Evolutionary conservation across 495 filamentous ascomycete species (phyloP).

Genomic region (Achaetomiella virescens): DNA sequence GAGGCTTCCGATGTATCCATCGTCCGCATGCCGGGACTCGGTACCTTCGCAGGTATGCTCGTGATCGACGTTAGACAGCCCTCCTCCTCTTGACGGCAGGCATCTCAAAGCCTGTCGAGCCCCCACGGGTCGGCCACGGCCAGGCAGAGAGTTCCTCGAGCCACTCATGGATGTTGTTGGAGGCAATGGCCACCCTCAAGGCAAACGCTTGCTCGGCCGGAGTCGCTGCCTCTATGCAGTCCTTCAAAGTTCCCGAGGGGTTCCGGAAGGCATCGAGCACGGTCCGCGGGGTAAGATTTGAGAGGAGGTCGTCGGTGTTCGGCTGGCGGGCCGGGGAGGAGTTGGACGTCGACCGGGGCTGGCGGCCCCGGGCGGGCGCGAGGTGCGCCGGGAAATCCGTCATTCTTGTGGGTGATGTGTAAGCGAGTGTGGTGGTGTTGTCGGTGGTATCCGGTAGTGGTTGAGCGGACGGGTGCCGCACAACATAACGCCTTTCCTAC

Average conservation of each 20-base stretch:
- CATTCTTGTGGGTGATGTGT: slow-evolving; percentile 16
- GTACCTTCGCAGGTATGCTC: neutral
- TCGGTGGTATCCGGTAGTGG: slow-evolving; percentile 1
- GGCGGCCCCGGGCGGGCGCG: slow-evolving; percentile 21
- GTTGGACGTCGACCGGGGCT: slow-evolving; percentile 23
- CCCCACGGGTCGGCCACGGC: slow-evolving; percentile 60
- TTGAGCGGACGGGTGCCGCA: slow-evolving; percentile 12
- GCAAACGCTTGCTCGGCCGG: slow-evolving; percentile 64
- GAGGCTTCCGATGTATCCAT: slow-evolving; percentile 63
- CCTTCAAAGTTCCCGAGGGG: slow-evolving; percentile 51
- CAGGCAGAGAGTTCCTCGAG: slow-evolving; percentile 67
- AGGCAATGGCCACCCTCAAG: slow-evolving; percentile 64
- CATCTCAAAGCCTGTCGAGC: slow-evolving; percentile 50
- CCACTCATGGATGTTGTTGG: slow-evolving; percentile 70
- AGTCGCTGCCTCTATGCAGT: slow-evolving; percentile 61
- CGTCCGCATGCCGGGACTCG: slow-evolving; percentile 12
- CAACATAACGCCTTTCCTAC: slow-evolving; percentile 26
- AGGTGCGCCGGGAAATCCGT: slow-evolving; percentile 24
- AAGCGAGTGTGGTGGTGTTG: slow-evolving; percentile 1
- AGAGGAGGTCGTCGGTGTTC: slow-evolving; percentile 38
- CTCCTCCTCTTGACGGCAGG: slow-evolving; percentile 40
- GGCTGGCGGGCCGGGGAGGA: slow-evolving; percentile 34
- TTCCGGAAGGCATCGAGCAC: slow-evolving; percentile 39
- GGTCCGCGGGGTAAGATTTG: slow-evolving; percentile 36
- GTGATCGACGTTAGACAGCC: slow-evolving; percentile 14